Percentiles rank a stretch among this genome's conserved stretches.
Evolutionary conservation across 257 asterid genomes (phyloP).

Genomic region (Solanum peruvianum): DNA sequence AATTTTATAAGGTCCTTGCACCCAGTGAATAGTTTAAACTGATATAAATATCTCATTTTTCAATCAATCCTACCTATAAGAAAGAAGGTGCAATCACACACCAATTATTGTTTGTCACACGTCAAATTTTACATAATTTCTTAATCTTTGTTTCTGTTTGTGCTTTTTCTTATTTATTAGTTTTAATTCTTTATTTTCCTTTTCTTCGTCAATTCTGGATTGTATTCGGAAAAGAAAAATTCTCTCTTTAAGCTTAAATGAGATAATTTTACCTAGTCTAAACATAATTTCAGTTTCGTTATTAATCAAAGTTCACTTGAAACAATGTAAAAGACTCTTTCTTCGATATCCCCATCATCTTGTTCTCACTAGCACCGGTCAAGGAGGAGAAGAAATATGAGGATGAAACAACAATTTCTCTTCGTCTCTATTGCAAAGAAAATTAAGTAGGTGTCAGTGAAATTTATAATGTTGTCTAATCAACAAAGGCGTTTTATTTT

Average conservation of each 20-base stretch:
- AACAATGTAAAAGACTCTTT: background rate
- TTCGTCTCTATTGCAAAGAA: background rate
- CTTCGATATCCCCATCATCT: background rate
- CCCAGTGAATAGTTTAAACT: background rate
- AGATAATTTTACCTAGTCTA: background rate
- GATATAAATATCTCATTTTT: too few species aligned
- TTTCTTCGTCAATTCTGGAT: background rate
- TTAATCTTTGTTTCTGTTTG: background rate
- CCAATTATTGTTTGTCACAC: background rate
- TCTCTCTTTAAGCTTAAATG: background rate
- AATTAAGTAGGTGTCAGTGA: too few species aligned
- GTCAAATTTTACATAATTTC: background rate
- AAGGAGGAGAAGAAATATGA: background rate
- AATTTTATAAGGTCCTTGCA: background rate
- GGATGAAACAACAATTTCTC: too few species aligned
- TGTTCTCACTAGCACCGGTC: background rate
- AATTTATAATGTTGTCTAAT: too few species aligned
- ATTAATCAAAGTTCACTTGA: background rate
- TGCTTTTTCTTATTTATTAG: too few species aligned
- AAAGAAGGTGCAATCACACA: background rate
- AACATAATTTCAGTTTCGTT: background rate
- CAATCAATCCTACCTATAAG: background rate
- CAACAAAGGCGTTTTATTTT: too few species aligned
- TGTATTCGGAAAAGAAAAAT: background rate
- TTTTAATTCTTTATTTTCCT: background rate